Evolutionary conservation across 768 basidiomycete genomes (phyloP), one percentile per base, ranked within the genome.

Genomic region (Amylocystis lapponica): DNA sequence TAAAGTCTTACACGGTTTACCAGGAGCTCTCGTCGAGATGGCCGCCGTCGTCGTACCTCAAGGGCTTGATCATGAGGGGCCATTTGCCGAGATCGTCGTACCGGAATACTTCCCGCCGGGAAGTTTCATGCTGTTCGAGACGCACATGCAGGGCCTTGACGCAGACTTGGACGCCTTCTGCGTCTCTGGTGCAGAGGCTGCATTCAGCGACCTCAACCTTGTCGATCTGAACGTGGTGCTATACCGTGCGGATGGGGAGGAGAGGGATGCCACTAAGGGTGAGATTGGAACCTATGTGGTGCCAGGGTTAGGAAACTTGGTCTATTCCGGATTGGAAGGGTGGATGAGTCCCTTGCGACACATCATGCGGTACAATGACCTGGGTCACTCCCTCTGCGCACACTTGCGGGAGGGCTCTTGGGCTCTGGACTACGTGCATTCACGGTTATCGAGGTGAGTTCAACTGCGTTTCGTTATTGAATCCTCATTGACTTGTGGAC

Each of bases 21-120:
- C 85, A 0, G 72, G 81, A 7, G 78, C 68, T 43, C 69, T 98
- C 11, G 61, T 77, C 16, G 79, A 85, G 33, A 72, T 94, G 55
- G 57, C 71, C 0, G 62, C 75, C 3, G 75, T 89, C 16, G 62
- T 69, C 2, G 72, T 78, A n/a, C 67, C 73, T 4, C 76, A 81
- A 41, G 78, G 80, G 3, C 60, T 71, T n/a, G 87, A 88, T 52
- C 59, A 52, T 23, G 79, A 80, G 46, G 84, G 84, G 2, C 74
- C 81, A 0, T 89, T 72, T 62, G 76, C 83, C 17, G 87, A 92
- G 59, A 80, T 98, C 46, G 55, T 75, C 16, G 79, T 96, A 2
- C 96, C 96, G 0, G 83, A 92, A 27, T 68, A 71, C 54, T 99
- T 98, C 66, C 93, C 94, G n/a, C 93, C 95, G 0, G 95, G 95